phyloP scores from a whole-genome alignment of 1,139 yeast species.

The Debaryomycetaceae sp. region DNA sequence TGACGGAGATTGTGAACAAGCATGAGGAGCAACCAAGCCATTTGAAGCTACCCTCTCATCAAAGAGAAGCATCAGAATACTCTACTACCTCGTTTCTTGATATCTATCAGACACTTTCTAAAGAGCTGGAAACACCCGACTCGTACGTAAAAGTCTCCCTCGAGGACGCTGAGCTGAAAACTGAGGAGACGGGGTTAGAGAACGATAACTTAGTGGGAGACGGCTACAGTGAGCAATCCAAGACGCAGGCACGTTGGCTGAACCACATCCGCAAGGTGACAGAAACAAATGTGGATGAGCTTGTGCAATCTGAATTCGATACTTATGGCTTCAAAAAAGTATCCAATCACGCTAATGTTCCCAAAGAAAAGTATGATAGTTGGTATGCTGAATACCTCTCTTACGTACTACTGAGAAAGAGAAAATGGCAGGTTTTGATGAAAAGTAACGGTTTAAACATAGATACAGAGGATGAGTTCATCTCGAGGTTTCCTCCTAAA shows the following conservation, averaged over 20 bases:
- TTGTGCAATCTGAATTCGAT: slow-evolving; percentile 50
- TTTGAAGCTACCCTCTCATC: neutral
- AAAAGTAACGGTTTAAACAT: slow-evolving; percentile 61
- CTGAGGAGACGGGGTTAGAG: neutral
- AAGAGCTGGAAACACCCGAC: neutral
- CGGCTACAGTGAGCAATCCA: neutral
- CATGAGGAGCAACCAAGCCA: neutral
- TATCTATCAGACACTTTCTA: neutral
- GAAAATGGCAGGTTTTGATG: slow-evolving; percentile 71
- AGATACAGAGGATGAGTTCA: slow-evolving; percentile 29
- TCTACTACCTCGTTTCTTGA: neutral
- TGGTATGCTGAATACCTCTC: slow-evolving; percentile 75
- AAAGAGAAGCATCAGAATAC: neutral
- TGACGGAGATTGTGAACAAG: neutral
- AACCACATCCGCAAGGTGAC: neutral
- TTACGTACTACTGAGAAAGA: slow-evolving; percentile 59
- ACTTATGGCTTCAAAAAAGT: slow-evolving; percentile 82
- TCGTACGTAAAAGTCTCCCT: neutral
- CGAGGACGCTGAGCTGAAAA: neutral
- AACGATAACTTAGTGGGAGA: neutral
- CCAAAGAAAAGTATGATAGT: slow-evolving; percentile 56
- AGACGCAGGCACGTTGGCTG: neutral
- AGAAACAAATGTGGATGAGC: slow-evolving; percentile 3
- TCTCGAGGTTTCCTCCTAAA: slow-evolving; percentile 70
- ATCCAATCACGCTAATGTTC: slow-evolving; percentile 40